Conservation (phyloP, 2,329 filamentous ascomycete genomes). For the Atkinsonella hypoxylon region DNA sequence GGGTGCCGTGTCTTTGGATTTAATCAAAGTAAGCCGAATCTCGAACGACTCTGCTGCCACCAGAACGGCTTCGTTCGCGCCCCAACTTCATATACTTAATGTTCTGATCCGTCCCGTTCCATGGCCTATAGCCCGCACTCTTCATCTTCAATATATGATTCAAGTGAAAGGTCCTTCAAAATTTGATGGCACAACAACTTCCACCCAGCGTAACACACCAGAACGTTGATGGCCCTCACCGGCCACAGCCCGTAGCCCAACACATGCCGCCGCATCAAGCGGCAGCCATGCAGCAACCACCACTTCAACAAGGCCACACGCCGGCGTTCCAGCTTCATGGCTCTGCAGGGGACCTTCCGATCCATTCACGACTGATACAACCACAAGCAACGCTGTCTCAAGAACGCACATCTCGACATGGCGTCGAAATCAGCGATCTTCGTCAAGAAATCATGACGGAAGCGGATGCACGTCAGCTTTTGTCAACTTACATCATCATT, state of each 20-base stretch:
- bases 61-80: neutral
- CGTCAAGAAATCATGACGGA: constrained; percentile 24
- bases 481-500: constrained; percentile 29
- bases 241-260: neutral
- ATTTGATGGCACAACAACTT: neutral
- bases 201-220: constrained; percentile 1
- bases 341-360: neutral
- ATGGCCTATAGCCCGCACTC: neutral
- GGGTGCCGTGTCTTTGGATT: neutral
- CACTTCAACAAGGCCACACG: neutral
- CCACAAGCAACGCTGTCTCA: neutral
- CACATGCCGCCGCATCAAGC: neutral
- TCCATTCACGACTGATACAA: neutral
- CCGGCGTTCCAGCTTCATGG: neutral
- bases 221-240: neutral
- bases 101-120: neutral
- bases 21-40: neutral
- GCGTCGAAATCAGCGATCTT: constrained; percentile 22
- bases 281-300: neutral
- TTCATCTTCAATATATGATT: neutral
- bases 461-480: constrained; percentile 24
- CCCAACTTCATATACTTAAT: neutral
- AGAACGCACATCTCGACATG: constrained; percentile 9
- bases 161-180: neutral
- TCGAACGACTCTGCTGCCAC: neutral